Evolutionary conservation across 2,329 filamentous ascomycete genomes (phyloP).

Genomic region (Shiraia sp.): DNA sequence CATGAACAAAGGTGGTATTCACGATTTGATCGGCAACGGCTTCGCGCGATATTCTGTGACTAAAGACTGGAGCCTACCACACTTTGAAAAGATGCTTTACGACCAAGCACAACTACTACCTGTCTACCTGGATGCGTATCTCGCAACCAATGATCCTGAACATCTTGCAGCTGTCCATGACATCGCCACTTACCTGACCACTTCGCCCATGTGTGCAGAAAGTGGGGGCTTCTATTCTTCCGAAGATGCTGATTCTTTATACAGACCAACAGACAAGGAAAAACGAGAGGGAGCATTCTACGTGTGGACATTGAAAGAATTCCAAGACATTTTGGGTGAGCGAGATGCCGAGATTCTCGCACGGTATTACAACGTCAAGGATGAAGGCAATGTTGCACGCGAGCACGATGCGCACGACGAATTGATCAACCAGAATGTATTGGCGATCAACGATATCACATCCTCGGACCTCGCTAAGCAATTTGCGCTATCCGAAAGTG

Average conservation of each 20-base stretch:
- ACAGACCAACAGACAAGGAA: constrained; percentile 72
- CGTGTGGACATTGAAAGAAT: constrained; percentile 87
- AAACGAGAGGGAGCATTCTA: constrained; percentile 93
- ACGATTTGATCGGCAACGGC: constrained; percentile 77
- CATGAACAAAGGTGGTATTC: constrained; percentile 73
- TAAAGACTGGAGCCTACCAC: constrained; percentile 87
- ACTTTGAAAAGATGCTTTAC: constrained; percentile 96
- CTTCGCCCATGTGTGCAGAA: constrained; percentile 66
- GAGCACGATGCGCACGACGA: constrained; percentile 89
- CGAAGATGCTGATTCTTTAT: constrained; percentile 86
- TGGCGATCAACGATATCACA: constrained; percentile 68
- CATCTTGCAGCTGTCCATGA: constrained; percentile 79
- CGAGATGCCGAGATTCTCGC: constrained; percentile 75
- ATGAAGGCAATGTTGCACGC: constrained; percentile 83
- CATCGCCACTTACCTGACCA: constrained; percentile 83
- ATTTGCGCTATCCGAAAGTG: constrained; percentile 71
- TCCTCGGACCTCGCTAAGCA: constrained; percentile 72
- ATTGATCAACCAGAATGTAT: constrained; percentile 90
- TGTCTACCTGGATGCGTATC: constrained; percentile 85
- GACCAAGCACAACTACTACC: constrained; percentile 87
- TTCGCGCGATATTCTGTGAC: constrained; percentile 89
- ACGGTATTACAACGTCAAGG: constrained; percentile 79
- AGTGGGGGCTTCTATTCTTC: constrained; percentile 82
- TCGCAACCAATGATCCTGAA: constrained; percentile 68
- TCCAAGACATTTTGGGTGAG: constrained; percentile 73